A percentile compares a stretch with the other conserved stretches of the same genome.
These are phyloP conservation scores for Populus euphratica DNA, from an alignment of 345 rosid genomes.

Conservation along the genomic window DNA sequence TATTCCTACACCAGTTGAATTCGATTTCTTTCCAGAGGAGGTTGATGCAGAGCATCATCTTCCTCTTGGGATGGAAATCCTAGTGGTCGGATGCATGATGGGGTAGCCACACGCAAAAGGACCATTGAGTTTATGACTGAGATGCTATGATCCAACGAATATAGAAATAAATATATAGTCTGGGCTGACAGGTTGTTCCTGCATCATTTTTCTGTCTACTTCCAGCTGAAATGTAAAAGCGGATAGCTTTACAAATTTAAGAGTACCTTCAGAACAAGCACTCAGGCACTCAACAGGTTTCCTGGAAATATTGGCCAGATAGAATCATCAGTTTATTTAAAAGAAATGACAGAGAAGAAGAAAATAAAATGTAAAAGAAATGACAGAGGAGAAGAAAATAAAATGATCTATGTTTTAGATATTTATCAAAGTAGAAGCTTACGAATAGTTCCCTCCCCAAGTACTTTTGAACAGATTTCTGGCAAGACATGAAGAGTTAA, in stretches of 20 bases:
- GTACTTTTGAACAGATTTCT: conserved; percentile 13
- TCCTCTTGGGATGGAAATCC: too few relatives aligned
- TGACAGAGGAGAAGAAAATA: background rate
- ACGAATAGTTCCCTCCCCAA: background rate
- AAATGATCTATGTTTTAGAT: background rate
- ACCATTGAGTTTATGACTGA: too few relatives aligned
- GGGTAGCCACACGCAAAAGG: too few relatives aligned
- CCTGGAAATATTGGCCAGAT: background rate
- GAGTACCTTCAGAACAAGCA: conserved; percentile 4
- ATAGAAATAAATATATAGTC: too few relatives aligned
- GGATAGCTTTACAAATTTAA: background rate
- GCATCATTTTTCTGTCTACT: too few relatives aligned
- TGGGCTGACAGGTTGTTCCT: too few relatives aligned
- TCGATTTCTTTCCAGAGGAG: too few relatives aligned
- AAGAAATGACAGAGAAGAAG: background rate
- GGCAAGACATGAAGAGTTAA: background rate
- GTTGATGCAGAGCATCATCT: too few relatives aligned
- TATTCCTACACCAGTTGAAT: too few relatives aligned
- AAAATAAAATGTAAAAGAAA: background rate
- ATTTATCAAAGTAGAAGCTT: background rate
- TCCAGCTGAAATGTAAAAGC: background rate
- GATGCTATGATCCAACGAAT: too few relatives aligned
- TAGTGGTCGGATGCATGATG: too few relatives aligned
- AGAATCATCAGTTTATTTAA: background rate
- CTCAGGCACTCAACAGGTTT: background rate